A percentile compares a stretch with the other conserved stretches of the same genome.
These are phyloP conservation scores for Pleurotus citrinopileatus DNA, from an alignment of 768 basidiomycete genomes.

Conservation along the genomic window DNA sequence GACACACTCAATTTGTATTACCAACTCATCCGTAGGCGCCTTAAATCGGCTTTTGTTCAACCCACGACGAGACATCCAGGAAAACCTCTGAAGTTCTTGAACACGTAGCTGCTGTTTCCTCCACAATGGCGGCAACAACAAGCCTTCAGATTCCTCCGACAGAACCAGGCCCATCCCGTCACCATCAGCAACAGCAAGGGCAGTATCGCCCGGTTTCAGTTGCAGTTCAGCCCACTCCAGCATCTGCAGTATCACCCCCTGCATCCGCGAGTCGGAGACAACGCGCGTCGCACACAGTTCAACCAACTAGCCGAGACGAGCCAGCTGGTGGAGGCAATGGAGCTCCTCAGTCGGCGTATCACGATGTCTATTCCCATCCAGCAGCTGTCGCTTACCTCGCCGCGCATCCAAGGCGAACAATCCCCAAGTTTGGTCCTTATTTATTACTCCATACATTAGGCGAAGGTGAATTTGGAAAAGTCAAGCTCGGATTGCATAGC, in stretches of 20 bases:
- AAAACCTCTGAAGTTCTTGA: no score
- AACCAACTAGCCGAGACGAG: constrained; percentile 14
- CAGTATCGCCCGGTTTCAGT: constrained; percentile 58
- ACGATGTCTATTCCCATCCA: constrained; percentile 82
- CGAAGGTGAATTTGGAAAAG: constrained; percentile 98
- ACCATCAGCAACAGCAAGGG: constrained; percentile 4
- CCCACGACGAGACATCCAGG: background rate
- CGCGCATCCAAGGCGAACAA: constrained; percentile 80
- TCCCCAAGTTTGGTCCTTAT: constrained; percentile 95
- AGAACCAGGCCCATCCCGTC: constrained; percentile 10
- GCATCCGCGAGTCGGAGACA: constrained; percentile 48
- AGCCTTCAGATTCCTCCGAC: constrained; percentile 14
- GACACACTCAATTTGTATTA: background rate
- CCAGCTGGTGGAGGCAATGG: constrained; percentile 19
- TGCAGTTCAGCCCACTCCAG: constrained; percentile 48
- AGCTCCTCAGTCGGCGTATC: constrained; percentile 48
- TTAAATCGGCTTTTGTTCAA: background rate
- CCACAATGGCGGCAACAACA: constrained; percentile 7
- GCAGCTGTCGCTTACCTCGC: constrained; percentile 81
- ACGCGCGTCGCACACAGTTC: constrained; percentile 72
- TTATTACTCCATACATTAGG: constrained; percentile 93
- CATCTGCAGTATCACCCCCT: constrained; percentile 31
- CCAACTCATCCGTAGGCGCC: background rate
- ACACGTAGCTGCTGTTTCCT: background rate
- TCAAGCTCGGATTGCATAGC: constrained; percentile 93